phyloP scores from a whole-genome alignment of 345 rosid species.

The Populus nigra region DNA sequence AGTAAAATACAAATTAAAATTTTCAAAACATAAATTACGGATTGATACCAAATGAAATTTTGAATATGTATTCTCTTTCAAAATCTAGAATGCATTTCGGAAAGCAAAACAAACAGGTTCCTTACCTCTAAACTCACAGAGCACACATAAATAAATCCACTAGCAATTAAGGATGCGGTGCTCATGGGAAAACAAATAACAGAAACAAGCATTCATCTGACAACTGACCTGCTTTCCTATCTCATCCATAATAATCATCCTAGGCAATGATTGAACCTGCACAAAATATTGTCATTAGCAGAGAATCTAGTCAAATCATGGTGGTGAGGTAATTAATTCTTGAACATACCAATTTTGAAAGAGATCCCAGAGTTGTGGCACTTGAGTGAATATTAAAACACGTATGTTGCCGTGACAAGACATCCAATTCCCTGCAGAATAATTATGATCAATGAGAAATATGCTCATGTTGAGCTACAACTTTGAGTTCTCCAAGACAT shows the following conservation, averaged over 20 bases:
- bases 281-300: slow-evolving; percentile 21
- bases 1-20: too few species aligned
- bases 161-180: neutral
- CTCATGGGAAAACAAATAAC: neutral
- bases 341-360: slow-evolving; percentile 74
- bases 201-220: slow-evolving; percentile 11
- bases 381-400: slow-evolving; percentile 87
- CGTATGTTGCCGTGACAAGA: slow-evolving; percentile 73
- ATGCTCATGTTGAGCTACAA: neutral
- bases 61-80: too few species aligned
- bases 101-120: neutral
- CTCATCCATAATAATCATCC: slow-evolving; percentile 95
- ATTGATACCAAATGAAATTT: too few species aligned
- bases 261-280: slow-evolving; percentile 94
- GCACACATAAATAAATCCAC: neutral
- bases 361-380: slow-evolving; percentile 84
- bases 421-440: slow-evolving; percentile 79
- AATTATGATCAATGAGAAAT: slow-evolving; percentile 8
- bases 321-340: slow-evolving; percentile 4
- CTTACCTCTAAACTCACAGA: neutral
- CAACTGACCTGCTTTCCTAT: slow-evolving; percentile 87
- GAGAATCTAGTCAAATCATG: slow-evolving; percentile 11
- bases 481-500: neutral
- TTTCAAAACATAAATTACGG: too few species aligned
- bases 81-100: neutral